Conservation (phyloP, 2,329 filamentous ascomycete genomes). For the Lachnellula occidentalis region DNA sequence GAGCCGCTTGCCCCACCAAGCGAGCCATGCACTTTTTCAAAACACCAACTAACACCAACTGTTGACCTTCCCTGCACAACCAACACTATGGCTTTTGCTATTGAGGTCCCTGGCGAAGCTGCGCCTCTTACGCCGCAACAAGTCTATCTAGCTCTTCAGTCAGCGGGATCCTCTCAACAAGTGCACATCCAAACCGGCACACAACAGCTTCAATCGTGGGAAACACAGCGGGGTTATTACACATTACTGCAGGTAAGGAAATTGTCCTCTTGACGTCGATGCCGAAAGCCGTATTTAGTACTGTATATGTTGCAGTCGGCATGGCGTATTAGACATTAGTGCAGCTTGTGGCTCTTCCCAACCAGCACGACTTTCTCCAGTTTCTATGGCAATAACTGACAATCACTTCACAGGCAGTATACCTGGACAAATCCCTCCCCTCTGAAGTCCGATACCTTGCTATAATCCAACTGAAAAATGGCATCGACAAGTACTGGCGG, state of each 20-base stretch:
- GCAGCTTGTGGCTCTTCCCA: no score
- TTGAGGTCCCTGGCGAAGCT: slow-evolving; percentile 79
- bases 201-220: slow-evolving; percentile 69
- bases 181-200: slow-evolving; percentile 61
- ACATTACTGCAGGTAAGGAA: slow-evolving; percentile 57
- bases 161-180: slow-evolving; percentile 55
- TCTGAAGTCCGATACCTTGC: slow-evolving; percentile 79
- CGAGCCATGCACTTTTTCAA: not conserved
- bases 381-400: not conserved
- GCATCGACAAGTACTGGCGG: slow-evolving; percentile 92
- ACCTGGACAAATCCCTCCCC: slow-evolving; percentile 72
- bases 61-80: not conserved
- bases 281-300: not conserved
- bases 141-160: slow-evolving; percentile 58
- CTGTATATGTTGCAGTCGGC: no score
- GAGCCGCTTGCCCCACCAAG: no score
- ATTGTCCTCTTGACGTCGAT: not conserved
- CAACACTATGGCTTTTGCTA: slow-evolving; percentile 56
- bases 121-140: slow-evolving; percentile 60
- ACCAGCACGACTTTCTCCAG: not conserved
- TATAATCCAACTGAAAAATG: slow-evolving; percentile 93
- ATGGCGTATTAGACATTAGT: no score
- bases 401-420: slow-evolving; percentile 59
- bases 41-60: not conserved
- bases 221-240: slow-evolving; percentile 60